Evolutionary conservation across 345 rosid species (phyloP).

Genomic region (Moringa oleifera): DNA sequence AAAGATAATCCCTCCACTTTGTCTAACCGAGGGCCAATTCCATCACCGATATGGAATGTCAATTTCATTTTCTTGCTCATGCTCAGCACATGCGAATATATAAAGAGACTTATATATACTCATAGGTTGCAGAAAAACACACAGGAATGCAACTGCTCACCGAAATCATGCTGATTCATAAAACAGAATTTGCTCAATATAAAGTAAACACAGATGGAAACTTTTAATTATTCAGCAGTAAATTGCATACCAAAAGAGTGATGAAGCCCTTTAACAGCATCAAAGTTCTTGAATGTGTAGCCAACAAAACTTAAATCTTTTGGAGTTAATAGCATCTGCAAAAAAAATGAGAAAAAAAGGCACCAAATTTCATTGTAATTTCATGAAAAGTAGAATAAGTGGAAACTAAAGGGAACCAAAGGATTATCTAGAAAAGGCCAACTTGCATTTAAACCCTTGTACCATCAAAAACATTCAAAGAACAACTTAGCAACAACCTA

Average conservation of each 20-base stretch:
- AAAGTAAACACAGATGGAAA: not conserved
- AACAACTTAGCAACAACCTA: no score
- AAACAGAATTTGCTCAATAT: not conserved
- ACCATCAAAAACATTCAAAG: no score
- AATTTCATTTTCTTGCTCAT: not conserved
- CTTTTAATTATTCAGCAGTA: not conserved
- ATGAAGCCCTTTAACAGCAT: slow-evolving; percentile 75
- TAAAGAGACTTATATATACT: no score
- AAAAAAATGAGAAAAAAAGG: slow-evolving; percentile 15
- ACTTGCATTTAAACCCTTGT: not conserved
- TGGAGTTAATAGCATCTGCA: slow-evolving; percentile 74
- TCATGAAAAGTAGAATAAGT: not conserved
- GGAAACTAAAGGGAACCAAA: not conserved
- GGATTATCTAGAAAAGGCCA: not conserved
- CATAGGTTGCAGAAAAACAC: no score
- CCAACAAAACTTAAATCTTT: slow-evolving; percentile 96
- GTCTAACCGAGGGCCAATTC: not conserved
- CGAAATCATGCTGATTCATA: not conserved
- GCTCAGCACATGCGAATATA: not conserved
- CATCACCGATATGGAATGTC: not conserved
- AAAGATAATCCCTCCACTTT: not conserved
- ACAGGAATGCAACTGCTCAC: not conserved
- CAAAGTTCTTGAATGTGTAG: slow-evolving; percentile 94
- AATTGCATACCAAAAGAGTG: slow-evolving; percentile 53
- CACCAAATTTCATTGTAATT: slow-evolving; percentile 3